Evolutionary conservation across 495 filamentous ascomycete genomes (phyloP).

Genomic region (Penicillium bovifimosum): DNA sequence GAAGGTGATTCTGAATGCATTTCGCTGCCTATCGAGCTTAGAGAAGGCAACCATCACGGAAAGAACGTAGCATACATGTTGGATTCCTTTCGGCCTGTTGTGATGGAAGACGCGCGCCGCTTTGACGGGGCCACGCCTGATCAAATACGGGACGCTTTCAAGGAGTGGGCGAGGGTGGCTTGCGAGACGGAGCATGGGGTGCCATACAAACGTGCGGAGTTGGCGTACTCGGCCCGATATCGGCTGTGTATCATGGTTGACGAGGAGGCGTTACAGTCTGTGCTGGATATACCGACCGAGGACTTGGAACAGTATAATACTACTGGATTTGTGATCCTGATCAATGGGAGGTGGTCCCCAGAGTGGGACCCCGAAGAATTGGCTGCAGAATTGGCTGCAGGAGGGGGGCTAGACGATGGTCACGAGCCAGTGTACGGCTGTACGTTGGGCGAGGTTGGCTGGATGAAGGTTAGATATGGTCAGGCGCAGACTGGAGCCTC

Average conservation of each 20-base stretch:
- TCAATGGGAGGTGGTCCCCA: conserved; percentile 5
- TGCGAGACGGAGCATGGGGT: conserved; percentile 4
- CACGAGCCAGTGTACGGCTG: conserved; percentile 8
- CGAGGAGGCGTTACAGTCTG: conserved; percentile 8
- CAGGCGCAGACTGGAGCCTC: conserved; percentile 6
- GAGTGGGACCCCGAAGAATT: neutral
- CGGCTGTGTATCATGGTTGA: conserved; percentile 6
- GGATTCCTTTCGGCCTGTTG: neutral
- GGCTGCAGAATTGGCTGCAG: too few relatives aligned
- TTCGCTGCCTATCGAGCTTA: too few relatives aligned
- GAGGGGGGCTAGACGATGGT: conserved; percentile 1
- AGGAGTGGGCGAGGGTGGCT: conserved; percentile 3
- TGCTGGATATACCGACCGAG: conserved; percentile 3
- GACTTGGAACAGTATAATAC: conserved; percentile 6
- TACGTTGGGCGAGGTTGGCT: conserved; percentile 4
- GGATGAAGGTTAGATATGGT: conserved; percentile 5
- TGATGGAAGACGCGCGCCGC: neutral
- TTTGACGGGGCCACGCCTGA: conserved; percentile 1
- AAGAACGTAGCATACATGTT: neutral
- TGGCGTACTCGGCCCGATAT: conserved; percentile 1
- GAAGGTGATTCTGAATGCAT: too few relatives aligned
- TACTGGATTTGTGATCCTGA: conserved; percentile 8
- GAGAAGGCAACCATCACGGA: too few relatives aligned
- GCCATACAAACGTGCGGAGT: neutral
- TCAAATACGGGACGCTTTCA: conserved; percentile 3